Evolutionary conservation across 192 early-diverging fungal genomes (phyloP).

Genomic region (Chytriomyces sp.): DNA sequence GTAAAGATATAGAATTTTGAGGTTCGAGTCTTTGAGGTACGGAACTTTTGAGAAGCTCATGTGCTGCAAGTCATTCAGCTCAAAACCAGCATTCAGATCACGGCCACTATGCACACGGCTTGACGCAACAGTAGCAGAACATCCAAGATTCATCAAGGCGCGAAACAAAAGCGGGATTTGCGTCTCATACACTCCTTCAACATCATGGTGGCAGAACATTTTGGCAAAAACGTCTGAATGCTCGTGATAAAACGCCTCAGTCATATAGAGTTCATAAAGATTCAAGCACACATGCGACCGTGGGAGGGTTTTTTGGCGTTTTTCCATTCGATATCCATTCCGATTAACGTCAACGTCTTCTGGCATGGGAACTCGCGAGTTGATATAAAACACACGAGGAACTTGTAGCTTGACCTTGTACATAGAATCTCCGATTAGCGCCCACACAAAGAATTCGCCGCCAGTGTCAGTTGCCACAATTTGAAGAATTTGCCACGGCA

Average conservation of each 20-base stretch:
- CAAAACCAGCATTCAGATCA: constrained; percentile 45
- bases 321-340: constrained; percentile 34
- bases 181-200: constrained; percentile 95
- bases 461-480: constrained; percentile 80
- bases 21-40: constrained; percentile 42
- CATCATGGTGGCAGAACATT: constrained; percentile 84
- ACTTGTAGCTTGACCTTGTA: constrained; percentile 75
- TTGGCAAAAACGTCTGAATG: constrained; percentile 75
- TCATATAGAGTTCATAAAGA: constrained; percentile 83
- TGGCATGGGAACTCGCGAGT: constrained; percentile 66
- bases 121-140: constrained; percentile 47
- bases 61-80: constrained; percentile 48
- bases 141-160: constrained; percentile 81
- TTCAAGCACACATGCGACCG: constrained; percentile 71
- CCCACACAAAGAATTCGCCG: constrained; percentile 91
- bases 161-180: constrained; percentile 80
- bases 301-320: constrained; percentile 70
- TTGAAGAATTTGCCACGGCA: constrained; percentile 85
- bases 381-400: constrained; percentile 85
- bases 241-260: constrained; percentile 75
- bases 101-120: constrained; percentile 35
- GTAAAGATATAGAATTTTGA: constrained; percentile 80
- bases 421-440: constrained; percentile 70
- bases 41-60: constrained; percentile 34
- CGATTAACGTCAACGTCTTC: constrained; percentile 29